phyloP scores from a whole-genome alignment of 257 asterid genomes.

The Solanum boliviense region DNA sequence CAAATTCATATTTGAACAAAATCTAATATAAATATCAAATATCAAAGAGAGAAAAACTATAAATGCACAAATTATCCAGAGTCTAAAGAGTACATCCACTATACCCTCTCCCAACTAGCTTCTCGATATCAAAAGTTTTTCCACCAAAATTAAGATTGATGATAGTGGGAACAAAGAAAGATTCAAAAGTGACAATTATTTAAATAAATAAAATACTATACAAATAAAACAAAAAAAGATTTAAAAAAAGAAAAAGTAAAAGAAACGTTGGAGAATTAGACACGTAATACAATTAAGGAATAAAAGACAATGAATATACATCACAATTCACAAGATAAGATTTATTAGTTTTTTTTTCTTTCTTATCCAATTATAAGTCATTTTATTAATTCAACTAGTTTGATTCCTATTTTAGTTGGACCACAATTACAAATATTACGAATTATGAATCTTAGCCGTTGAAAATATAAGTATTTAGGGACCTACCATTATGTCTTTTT shows the following conservation, averaged over 20 bases:
- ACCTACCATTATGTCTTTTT: neutral
- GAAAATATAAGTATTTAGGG: neutral
- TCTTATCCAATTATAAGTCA: neutral
- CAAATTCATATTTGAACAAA: neutral
- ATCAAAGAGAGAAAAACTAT: neutral
- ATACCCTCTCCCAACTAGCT: neutral
- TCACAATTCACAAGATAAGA: neutral
- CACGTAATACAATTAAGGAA: neutral
- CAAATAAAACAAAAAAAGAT: neutral
- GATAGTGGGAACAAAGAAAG: neutral
- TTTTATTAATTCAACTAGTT: neutral
- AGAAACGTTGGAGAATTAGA: neutral
- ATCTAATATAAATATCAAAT: neutral
- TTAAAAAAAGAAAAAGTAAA: neutral
- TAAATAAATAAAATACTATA: neutral
- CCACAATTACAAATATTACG: neutral
- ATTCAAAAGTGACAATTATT: neutral
- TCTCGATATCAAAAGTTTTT: neutral
- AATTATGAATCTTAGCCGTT: neutral
- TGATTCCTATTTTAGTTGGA: neutral
- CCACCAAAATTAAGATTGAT: neutral
- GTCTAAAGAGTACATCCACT: neutral
- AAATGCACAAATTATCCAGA: neutral
- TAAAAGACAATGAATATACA: neutral
- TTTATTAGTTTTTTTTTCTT: neutral